Evolutionary conservation across 2,329 filamentous ascomycete species (phyloP).

Genomic region (Aspergillus sp.): DNA sequence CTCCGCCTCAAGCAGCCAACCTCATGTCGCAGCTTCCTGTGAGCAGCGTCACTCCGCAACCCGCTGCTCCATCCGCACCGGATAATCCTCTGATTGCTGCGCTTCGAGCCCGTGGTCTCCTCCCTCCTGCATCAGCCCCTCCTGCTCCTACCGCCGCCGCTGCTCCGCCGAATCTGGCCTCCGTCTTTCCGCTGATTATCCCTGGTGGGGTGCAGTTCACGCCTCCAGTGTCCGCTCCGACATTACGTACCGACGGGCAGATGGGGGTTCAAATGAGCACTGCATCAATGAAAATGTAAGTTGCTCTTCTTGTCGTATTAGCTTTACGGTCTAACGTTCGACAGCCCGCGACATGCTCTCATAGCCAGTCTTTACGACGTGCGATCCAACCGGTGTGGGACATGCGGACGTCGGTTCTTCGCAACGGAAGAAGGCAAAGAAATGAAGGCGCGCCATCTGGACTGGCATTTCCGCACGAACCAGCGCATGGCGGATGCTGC

Average conservation of each 20-base stretch:
- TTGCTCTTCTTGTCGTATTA: slow-evolving; percentile 18
- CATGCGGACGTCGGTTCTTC: slow-evolving; percentile 85
- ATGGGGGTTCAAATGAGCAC: slow-evolving; percentile 55
- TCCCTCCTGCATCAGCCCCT: slow-evolving; percentile 50
- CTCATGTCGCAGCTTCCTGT: slow-evolving; percentile 56
- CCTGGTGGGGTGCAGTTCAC: slow-evolving; percentile 37
- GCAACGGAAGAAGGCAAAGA: slow-evolving; percentile 74
- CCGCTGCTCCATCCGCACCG: slow-evolving; percentile 41
- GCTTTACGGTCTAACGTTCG: slow-evolving; percentile 5
- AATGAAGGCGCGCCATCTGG: slow-evolving; percentile 88
- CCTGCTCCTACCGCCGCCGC: slow-evolving; percentile 41
- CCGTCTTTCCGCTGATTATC: slow-evolving; percentile 39
- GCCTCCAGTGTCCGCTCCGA: slow-evolving; percentile 33
- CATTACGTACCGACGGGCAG: slow-evolving; percentile 16
- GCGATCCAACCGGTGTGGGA: slow-evolving; percentile 81
- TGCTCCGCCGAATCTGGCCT: slow-evolving; percentile 37
- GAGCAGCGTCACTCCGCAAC: slow-evolving; percentile 54
- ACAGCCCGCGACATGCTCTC: slow-evolving; percentile 71
- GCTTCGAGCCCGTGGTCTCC: slow-evolving; percentile 66
- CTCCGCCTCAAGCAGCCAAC: slow-evolving; percentile 48
- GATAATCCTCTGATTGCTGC: slow-evolving; percentile 65
- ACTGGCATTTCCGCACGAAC: slow-evolving; percentile 97
- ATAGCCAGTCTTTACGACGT: slow-evolving; percentile 75
- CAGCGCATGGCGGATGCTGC: slow-evolving; percentile 82
- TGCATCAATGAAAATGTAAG: slow-evolving; percentile 72